A percentile compares a stretch with the other conserved stretches of the same genome.
phyloP scores from a whole-genome alignment of 2,329 filamentous ascomycete genomes.

The Hirsutella rhossiliensis region DNA sequence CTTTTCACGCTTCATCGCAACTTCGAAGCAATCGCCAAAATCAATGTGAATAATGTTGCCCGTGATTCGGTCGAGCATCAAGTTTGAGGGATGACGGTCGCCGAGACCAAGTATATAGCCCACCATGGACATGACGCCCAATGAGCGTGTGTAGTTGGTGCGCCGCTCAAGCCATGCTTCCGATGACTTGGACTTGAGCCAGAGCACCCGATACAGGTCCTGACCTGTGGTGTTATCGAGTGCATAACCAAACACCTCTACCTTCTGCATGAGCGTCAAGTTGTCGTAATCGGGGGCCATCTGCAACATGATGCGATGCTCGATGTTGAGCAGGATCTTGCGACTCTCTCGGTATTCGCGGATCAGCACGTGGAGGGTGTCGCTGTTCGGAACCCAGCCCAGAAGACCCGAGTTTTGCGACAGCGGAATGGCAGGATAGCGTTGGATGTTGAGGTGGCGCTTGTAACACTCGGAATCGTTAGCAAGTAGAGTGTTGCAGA shows the following conservation, averaged over 20 bases:
- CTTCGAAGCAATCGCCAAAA: slow-evolving; percentile 98
- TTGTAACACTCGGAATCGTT: slow-evolving; percentile 97
- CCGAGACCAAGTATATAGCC: slow-evolving; percentile 96
- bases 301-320: slow-evolving; percentile 98
- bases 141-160: slow-evolving; percentile 95
- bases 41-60: slow-evolving; percentile 98
- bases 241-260: slow-evolving; percentile 97
- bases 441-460: slow-evolving; percentile 89
- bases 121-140: slow-evolving; percentile 99
- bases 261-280: slow-evolving; percentile 98
- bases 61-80: slow-evolving; percentile 92
- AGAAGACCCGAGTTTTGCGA: slow-evolving; percentile 93
- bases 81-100: slow-evolving; percentile 92
- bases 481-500: slow-evolving; percentile 88
- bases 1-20: slow-evolving; percentile 98
- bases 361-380: slow-evolving; percentile 93
- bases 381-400: slow-evolving; percentile 95
- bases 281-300: slow-evolving; percentile 99
- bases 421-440: slow-evolving; percentile 91
- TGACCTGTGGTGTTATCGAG: slow-evolving; percentile 98
- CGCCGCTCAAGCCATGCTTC: slow-evolving; percentile 95
- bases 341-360: slow-evolving; percentile 93
- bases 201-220: slow-evolving; percentile 92
- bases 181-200: slow-evolving; percentile 97
- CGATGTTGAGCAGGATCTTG: slow-evolving; percentile 96